Percentiles rank a stretch among this genome's conserved stretches.
Evolutionary conservation across 345 rosid genomes (phyloP).

Genomic region (Pugionium dolabratum): DNA sequence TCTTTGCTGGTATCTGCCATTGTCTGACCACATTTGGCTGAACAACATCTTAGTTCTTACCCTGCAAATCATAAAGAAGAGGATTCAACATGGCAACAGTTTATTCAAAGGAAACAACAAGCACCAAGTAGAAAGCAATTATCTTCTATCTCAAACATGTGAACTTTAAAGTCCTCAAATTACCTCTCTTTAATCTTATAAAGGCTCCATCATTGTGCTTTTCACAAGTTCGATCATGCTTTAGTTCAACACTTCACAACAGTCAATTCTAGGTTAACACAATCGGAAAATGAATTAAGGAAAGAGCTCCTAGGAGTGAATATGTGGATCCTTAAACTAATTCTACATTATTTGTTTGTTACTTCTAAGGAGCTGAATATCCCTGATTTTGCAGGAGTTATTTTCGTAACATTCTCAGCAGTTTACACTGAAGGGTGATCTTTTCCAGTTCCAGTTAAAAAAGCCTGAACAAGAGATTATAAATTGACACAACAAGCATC

Average conservation of each 20-base stretch:
- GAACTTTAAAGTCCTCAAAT: conserved; percentile 10
- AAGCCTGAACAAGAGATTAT: conserved; percentile 1
- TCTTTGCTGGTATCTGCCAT: conserved; percentile 17
- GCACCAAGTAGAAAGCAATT: conserved; percentile 6
- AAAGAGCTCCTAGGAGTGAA: conserved; percentile 12
- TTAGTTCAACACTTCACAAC: conserved; percentile 15
- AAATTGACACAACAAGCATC: conserved; percentile 20
- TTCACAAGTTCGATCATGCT: neutral
- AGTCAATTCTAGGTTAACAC: neutral
- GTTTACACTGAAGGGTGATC: conserved; percentile 19
- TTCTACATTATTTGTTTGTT: neutral
- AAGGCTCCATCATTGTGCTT: neutral
- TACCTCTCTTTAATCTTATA: conserved; percentile 1
- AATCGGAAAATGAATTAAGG: neutral
- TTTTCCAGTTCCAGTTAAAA: neutral
- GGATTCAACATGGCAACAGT: neutral
- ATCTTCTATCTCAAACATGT: conserved; percentile 4
- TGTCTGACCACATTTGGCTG: conserved; percentile 14
- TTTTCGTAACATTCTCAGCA: conserved; percentile 13
- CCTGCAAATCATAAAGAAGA: conserved; percentile 20
- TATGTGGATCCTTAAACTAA: neutral
- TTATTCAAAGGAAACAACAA: neutral
- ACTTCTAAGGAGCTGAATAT: neutral
- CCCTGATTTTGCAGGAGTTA: neutral
- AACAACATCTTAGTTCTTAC: neutral